Base-by-base conservation (phyloP, 768 basidiomycete genomes). In the Strobilomyces confusus region DNA sequence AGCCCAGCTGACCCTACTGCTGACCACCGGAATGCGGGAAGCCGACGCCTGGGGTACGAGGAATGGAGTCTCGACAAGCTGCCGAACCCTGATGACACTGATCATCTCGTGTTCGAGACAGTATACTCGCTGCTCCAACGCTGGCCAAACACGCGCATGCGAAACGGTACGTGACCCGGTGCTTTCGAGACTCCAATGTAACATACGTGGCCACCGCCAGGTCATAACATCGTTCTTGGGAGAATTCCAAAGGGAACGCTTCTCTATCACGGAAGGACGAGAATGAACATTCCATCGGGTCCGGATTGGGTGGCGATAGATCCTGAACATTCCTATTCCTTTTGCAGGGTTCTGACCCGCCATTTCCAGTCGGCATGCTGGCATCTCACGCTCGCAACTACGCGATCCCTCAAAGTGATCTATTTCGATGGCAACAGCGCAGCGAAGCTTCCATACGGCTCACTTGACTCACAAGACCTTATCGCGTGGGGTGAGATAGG, bases 61-160 rank as follows among this genome's bases (percentile, higher is more conserved):
- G 17, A 15, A 32, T 56, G 53, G 54, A 37, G 5, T 22, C 9
- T 57, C 14, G 8, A 50, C 11, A n/a, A n/a, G 5, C 0, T 2
- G 11, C 48, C 52, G 11, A 48, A 48, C 9, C 41, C 51, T 9
- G 54, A 58, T 33, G 55, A 69, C 20, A 73, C 71, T 0, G 61
- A 62, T 17, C 61, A 72, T 20, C 63, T 73, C 9, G 53, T 58
- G 20, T 54, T 58, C 40, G 57, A 58, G 37, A 58, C 58, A 5
- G 56, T 53, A 9, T 41, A 53, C 11, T 58, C 73, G 2, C 37
- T 74, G 14, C 57, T 75, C 6, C 73, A 73, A 44, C 73, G 65
- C 47, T 77, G 75, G 75, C 70, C 73, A 4, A 74, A 76, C 47
- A 75, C 75, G 1, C 69, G 72, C 7, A 73, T 75, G 63, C 64